phyloP scores from a whole-genome alignment of 306 rosid species.

The Acacia melanoxylon region DNA sequence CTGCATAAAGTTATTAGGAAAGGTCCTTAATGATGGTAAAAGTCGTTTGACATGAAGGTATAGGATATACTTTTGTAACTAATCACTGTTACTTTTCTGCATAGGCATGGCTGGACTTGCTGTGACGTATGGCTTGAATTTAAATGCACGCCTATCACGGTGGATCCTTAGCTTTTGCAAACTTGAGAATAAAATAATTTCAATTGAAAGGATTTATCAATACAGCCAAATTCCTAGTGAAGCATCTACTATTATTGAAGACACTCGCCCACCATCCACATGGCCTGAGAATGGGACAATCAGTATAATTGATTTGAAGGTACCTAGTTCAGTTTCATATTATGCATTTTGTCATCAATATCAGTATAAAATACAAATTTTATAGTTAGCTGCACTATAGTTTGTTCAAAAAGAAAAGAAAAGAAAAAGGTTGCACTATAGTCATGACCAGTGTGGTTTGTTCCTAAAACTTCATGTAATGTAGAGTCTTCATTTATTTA shows the following conservation, averaged over 20 bases:
- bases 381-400: neutral
- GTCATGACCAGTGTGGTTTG: neutral
- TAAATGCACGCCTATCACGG: constrained; percentile 94
- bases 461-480: neutral
- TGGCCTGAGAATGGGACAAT: constrained; percentile 94
- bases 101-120: constrained; percentile 99
- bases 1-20: neutral
- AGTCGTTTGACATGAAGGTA: constrained; percentile 12
- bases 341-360: neutral
- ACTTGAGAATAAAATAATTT: constrained; percentile 95
- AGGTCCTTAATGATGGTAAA: constrained; percentile 4
- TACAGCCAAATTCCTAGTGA: constrained; percentile 92
- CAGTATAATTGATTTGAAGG: constrained; percentile 74
- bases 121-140: constrained; percentile 92
- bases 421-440: neutral
- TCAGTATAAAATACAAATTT: neutral
- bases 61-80: constrained; percentile 25
- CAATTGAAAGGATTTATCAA: constrained; percentile 96
- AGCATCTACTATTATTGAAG: constrained; percentile 79
- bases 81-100: constrained; percentile 30
- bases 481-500: neutral
- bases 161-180: constrained; percentile 99
- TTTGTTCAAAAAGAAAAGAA: no score
- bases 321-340: constrained; percentile 31
- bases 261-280: constrained; percentile 71